Base-by-base conservation (phyloP, 2,329 filamentous ascomycete genomes). In the Scolecobasidium constrictum region DNA sequence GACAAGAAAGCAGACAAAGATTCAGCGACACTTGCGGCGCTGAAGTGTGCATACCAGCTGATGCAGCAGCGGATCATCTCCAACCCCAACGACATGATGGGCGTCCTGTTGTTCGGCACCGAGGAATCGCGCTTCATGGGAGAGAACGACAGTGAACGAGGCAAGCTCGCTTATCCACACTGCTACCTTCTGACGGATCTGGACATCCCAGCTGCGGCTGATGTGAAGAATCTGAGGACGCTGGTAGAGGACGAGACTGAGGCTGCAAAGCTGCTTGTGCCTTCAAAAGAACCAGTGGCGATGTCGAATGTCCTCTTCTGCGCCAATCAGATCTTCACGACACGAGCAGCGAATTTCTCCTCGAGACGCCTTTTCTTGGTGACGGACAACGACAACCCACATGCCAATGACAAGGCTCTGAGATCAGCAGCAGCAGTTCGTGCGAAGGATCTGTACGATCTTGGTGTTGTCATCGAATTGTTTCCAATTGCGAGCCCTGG, bases 31-130 rank as follows among this genome's bases (percentile, higher is more conserved):
- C 73, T 81, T 41, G 88, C 90, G 13, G 88, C 92, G 3, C 65
- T 98, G 39, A 94, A 94, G 70, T 95, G 86, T 54, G 92, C 90
- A 45, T 94, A 94, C 56, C 78, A 86, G 56, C 71, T 98, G 42
- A 95, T 98, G 86, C 86, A 96, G 64, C 90, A 96, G 65, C 86
- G 92, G 53, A 96, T 98, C 61, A 96, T 98, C 53, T 90, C 90
- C 3, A 90, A 88, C 48, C 92, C 92, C 2, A 88, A 82, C 56
- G 92, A 98, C 48, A 93, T 95, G 85, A 95, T 98, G 75, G 88
- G 90, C 2, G 83, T 98, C 19, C 61, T 98, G 28, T 70, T 98
- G 1, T 98, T 93, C 57, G 88, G 88, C 6, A 98, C 92, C 0
- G 72, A 93, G 55, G 76, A 85, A 62, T 85, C 86, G 31, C 87